These are phyloP conservation scores for Suhomyces kunorum DNA, from an alignment of 1,139 yeast genomes.

Conservation along the genomic window DNA sequence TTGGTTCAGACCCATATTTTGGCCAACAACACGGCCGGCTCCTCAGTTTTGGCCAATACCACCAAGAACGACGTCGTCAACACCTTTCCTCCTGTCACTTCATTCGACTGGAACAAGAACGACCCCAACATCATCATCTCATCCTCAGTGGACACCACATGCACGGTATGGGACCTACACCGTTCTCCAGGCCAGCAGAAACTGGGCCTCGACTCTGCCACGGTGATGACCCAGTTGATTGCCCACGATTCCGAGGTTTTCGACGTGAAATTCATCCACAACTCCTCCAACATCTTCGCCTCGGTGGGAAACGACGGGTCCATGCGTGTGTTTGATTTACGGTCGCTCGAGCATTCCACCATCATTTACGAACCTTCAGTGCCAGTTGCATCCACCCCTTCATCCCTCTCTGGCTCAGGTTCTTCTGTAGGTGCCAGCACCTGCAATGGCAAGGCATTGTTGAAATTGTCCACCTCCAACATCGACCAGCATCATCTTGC, in stretches of 20 bases:
- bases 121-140: conserved; percentile 77
- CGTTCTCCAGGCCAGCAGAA: conserved; percentile 26
- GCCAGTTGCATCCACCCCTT: conserved; percentile 14
- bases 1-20: conserved; percentile 42
- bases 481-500: conserved; percentile 79
- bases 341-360: conserved; percentile 90
- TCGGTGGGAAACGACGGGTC: conserved; percentile 97
- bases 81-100: conserved; percentile 79
- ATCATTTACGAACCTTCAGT: conserved; percentile 72
- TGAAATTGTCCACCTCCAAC: conserved; percentile 77
- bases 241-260: conserved; percentile 96
- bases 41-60: conserved; percentile 3
- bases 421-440: conserved; percentile 9
- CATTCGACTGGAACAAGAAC: conserved; percentile 86
- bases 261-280: conserved; percentile 82
- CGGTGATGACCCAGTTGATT: conserved; percentile 87
- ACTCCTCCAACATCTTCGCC: conserved; percentile 78
- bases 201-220: conserved; percentile 44
- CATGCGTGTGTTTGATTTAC: conserved; percentile 84
- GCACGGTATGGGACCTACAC: conserved; percentile 90
- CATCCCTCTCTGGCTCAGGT: conserved; percentile 28
- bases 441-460: conserved; percentile 57
- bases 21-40: conserved; percentile 40
- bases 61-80: conserved; percentile 35
- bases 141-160: conserved; percentile 91